Conservation (phyloP, 768 basidiomycete species). For the Polyporus arcularius region DNA sequence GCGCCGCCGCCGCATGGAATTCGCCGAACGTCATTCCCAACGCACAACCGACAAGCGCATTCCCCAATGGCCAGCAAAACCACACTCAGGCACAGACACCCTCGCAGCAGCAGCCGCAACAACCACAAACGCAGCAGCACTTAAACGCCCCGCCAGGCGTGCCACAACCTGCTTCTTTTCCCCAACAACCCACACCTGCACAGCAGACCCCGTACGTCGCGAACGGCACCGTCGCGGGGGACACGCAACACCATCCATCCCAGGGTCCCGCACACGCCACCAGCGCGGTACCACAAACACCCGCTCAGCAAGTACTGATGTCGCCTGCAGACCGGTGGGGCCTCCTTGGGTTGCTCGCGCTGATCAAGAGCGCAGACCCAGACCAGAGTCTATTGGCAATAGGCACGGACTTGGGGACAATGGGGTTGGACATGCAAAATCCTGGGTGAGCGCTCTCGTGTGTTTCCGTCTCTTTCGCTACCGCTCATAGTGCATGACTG, state of each 20-base stretch:
- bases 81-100: conserved; percentile 26
- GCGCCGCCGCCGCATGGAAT: conserved; percentile 56
- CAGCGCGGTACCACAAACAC: conserved; percentile 71
- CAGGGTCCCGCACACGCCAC: conserved; percentile 39
- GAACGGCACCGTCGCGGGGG: conserved; percentile 30
- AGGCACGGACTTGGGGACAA: conserved; percentile 88
- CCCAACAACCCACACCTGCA: conserved; percentile 38
- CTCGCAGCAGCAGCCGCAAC: conserved; percentile 33
- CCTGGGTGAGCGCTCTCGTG: conserved; percentile 61
- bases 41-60: conserved; percentile 26
- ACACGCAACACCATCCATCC: conserved; percentile 31
- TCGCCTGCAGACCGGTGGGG: conserved; percentile 97
- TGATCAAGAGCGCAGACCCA: conserved; percentile 85
- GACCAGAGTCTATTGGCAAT: conserved; percentile 82
- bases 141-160: conserved; percentile 56
- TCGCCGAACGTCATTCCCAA: conserved; percentile 52
- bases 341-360: conserved; percentile 77
- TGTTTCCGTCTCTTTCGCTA: neutral
- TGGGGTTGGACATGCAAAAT: conserved; percentile 88
- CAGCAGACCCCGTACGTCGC: conserved; percentile 31
- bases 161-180: conserved; percentile 40
- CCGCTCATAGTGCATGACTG: neutral
- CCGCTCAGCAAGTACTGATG: conserved; percentile 90
- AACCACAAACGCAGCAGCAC: conserved; percentile 44
- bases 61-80: conserved; percentile 48